Percentiles rank a stretch among this genome's conserved stretches.
Evolutionary conservation across 1,284 basidiomycete genomes (phyloP).

Genomic region (Cryptococcus sp.): DNA sequence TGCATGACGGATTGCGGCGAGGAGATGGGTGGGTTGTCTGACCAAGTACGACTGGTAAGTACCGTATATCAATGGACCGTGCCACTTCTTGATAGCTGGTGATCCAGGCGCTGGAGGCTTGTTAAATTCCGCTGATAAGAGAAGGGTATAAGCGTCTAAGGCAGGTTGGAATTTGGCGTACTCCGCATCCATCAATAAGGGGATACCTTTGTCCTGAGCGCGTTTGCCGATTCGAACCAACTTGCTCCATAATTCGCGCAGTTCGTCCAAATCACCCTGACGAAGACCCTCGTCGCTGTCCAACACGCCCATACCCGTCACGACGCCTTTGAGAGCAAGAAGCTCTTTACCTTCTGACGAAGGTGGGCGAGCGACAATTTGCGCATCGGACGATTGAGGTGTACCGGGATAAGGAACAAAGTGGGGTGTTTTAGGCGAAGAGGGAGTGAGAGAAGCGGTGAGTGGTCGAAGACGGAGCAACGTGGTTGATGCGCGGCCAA

Average conservation of each 20-base stretch:
- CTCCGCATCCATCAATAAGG: conserved; percentile 78
- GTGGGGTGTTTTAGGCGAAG: conserved; percentile 19
- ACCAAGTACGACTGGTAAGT: conserved; percentile 85
- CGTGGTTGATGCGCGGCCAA: conserved; percentile 51
- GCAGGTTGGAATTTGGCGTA: conserved; percentile 78
- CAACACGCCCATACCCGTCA: conserved; percentile 24
- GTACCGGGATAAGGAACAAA: conserved; percentile 67
- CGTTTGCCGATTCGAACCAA: conserved; percentile 63
- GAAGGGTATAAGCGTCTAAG: conserved; percentile 73
- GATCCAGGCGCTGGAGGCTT: conserved; percentile 40
- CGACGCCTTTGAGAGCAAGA: conserved; percentile 31
- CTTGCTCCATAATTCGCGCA: conserved; percentile 64
- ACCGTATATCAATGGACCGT: conserved; percentile 53
- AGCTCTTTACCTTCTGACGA: conserved; percentile 14
- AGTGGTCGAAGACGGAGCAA: conserved; percentile 47
- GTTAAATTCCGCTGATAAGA: conserved; percentile 76
- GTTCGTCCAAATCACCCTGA: conserved; percentile 60
- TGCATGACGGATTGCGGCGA: conserved; percentile 68
- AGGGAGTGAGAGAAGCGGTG: conserved; percentile 27
- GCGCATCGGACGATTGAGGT: conserved; percentile 48
- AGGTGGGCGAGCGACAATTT: conserved; percentile 32
- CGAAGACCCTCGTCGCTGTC: conserved; percentile 41
- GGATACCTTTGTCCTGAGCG: conserved; percentile 58
- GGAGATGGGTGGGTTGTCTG: conserved; percentile 63
- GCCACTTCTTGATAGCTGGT: conserved; percentile 20